Conservation (phyloP, 2,329 filamentous ascomycete genomes). For the Sclerotiophoma versabilis region DNA sequence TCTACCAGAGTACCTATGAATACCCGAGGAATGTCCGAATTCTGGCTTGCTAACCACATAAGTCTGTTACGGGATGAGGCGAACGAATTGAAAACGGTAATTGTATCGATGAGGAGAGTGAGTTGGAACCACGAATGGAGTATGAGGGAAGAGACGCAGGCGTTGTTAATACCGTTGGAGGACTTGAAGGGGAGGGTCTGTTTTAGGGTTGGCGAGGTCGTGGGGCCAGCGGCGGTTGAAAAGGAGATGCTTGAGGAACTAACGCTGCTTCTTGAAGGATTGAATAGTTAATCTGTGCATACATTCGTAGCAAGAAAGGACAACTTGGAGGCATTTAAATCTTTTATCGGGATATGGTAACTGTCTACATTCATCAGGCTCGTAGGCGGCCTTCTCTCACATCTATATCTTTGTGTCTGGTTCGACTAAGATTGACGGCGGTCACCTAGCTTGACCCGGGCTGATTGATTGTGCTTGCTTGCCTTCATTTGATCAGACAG, state of each 20-base stretch:
- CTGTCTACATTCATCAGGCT: slow-evolving; percentile 1
- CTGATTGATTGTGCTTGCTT: slow-evolving; percentile 15
- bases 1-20: not conserved
- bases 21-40: not conserved
- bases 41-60: slow-evolving; percentile 19
- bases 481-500: not conserved
- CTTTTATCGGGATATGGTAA: not conserved
- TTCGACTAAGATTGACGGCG: slow-evolving; percentile 11
- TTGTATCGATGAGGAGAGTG: slow-evolving; percentile 13
- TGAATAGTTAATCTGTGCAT: not conserved
- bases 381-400: not conserved
- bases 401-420: not conserved
- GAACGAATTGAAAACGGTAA: slow-evolving; percentile 5
- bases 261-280: not conserved
- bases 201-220: slow-evolving; percentile 20
- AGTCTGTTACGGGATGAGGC: slow-evolving; percentile 19
- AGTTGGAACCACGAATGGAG: slow-evolving; percentile 7
- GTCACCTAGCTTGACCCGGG: slow-evolving; percentile 66
- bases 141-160: slow-evolving; percentile 14
- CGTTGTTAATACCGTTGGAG: slow-evolving; percentile 16
- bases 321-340: not conserved
- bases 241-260: slow-evolving; percentile 7
- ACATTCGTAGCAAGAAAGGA: not conserved
- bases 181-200: slow-evolving; percentile 8
- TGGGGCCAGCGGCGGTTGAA: slow-evolving; percentile 4